phyloP scores from a whole-genome alignment of 352 stramenopile species.

The Lagenidium sp. region DNA sequence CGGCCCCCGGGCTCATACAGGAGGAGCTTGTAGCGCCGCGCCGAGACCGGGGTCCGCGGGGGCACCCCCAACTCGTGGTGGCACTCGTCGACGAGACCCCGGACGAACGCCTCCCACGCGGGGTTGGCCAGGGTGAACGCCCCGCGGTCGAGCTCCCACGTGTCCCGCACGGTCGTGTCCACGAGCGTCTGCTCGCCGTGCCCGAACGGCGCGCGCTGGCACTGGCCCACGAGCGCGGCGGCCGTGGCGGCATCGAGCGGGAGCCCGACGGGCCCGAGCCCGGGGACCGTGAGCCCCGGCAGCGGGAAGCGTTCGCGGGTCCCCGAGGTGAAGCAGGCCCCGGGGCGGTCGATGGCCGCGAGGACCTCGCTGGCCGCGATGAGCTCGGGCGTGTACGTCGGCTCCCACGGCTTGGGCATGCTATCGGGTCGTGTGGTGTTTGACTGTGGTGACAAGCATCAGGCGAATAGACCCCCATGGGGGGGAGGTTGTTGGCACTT shows the following conservation, averaged over 20 bases:
- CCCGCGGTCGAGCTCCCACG: slow-evolving; percentile 10
- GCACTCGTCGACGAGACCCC: slow-evolving; percentile 2
- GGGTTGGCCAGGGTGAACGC: slow-evolving; percentile 7
- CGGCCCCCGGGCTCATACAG: slow-evolving; percentile 28
- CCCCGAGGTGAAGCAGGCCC: slow-evolving; percentile 1
- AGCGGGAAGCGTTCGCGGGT: not conserved
- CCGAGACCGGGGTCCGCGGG: slow-evolving; percentile 1
- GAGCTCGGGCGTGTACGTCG: too few species aligned
- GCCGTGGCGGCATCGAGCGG: not conserved
- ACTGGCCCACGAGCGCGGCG: slow-evolving; percentile 1
- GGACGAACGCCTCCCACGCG: slow-evolving; percentile 2
- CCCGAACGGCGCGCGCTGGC: slow-evolving; percentile 9
- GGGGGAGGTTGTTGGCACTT: too few species aligned
- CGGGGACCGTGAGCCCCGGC: not conserved
- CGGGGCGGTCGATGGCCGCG: slow-evolving; percentile 1
- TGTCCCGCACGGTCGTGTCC: slow-evolving; percentile 13
- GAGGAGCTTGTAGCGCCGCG: slow-evolving; percentile 30
- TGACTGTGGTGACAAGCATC: too few species aligned
- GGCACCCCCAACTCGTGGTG: slow-evolving; percentile 5
- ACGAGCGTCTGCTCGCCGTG: slow-evolving; percentile 11
- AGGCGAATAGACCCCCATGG: too few species aligned
- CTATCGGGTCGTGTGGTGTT: too few species aligned
- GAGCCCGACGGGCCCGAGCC: not conserved
- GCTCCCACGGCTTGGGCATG: too few species aligned
- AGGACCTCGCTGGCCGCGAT: too few species aligned